phyloP scores from a whole-genome alignment of 2,329 filamentous ascomycete species.

The Beauveria pseudobassiana region DNA sequence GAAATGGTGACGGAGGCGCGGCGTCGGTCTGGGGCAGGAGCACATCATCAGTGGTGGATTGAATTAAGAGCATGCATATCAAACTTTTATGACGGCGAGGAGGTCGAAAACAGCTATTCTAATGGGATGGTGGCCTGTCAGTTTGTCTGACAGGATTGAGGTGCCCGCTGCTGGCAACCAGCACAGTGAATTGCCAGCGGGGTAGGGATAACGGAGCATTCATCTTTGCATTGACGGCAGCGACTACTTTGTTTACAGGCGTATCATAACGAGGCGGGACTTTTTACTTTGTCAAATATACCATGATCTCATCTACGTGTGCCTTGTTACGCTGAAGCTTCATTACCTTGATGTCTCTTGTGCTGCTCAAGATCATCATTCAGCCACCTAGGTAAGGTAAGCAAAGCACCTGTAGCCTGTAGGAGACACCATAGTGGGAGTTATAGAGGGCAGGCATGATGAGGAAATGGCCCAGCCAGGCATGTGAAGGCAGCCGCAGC shows the following conservation, averaged over 20 bases:
- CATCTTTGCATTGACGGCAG: conserved; percentile 2
- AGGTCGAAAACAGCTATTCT: neutral
- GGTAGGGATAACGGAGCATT: neutral
- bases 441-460: neutral
- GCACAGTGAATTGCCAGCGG: neutral
- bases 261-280: neutral
- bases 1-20: neutral
- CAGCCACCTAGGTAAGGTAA: neutral
- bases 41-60: neutral
- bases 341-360: neutral
- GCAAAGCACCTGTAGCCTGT: neutral
- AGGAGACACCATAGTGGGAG: neutral
- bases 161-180: neutral
- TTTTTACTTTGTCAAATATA: neutral
- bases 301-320: neutral
- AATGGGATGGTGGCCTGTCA: neutral
- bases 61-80: neutral
- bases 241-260: neutral
- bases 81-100: neutral
- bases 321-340: neutral
- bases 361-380: neutral
- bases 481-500: neutral
- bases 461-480: neutral
- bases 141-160: neutral
- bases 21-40: neutral